Conservation (phyloP, 176 grass and related monocot species). For the Echinochloa phyllopogon region DNA sequence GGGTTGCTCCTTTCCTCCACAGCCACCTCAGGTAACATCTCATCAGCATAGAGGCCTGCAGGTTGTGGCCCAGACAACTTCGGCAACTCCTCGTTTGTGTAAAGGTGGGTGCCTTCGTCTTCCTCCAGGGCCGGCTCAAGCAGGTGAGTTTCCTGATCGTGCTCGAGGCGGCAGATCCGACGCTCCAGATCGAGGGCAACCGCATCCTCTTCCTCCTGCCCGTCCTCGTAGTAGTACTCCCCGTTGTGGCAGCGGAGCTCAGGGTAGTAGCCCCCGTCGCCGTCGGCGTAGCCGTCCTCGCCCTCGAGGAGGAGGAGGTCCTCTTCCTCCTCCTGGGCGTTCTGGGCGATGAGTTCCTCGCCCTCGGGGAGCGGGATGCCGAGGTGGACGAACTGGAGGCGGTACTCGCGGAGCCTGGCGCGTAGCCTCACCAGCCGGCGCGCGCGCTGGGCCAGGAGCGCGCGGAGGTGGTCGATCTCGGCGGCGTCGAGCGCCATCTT, state of each 20-base stretch:
- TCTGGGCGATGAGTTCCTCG: slow-evolving; percentile 7
- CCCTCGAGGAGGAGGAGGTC: slow-evolving; percentile 39
- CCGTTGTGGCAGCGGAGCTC: slow-evolving; percentile 53
- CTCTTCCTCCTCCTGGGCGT: slow-evolving; percentile 30
- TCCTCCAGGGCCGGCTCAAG: slow-evolving; percentile 11
- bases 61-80: slow-evolving; percentile 13
- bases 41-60: background rate
- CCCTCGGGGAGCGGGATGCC: slow-evolving; percentile 65
- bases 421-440: slow-evolving; percentile 48
- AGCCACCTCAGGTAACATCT: slow-evolving; percentile 41
- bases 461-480: slow-evolving; percentile 66
- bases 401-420: slow-evolving; percentile 59
- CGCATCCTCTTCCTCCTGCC: slow-evolving; percentile 13
- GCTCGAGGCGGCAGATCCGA: slow-evolving; percentile 57
- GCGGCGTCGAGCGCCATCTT: slow-evolving; percentile 83
- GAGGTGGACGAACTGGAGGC: slow-evolving; percentile 53
- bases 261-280: slow-evolving; percentile 25
- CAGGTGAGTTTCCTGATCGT: slow-evolving; percentile 26
- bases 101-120: slow-evolving; percentile 36
- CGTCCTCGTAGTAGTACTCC: slow-evolving; percentile 55
- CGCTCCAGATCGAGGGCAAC: slow-evolving; percentile 55
- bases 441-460: slow-evolving; percentile 65
- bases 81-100: slow-evolving; percentile 15
- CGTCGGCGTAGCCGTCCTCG: slow-evolving; percentile 27
- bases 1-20: slow-evolving; percentile 36